Conservation (phyloP, 768 basidiomycete genomes). For the Mycena capillaripes region DNA sequence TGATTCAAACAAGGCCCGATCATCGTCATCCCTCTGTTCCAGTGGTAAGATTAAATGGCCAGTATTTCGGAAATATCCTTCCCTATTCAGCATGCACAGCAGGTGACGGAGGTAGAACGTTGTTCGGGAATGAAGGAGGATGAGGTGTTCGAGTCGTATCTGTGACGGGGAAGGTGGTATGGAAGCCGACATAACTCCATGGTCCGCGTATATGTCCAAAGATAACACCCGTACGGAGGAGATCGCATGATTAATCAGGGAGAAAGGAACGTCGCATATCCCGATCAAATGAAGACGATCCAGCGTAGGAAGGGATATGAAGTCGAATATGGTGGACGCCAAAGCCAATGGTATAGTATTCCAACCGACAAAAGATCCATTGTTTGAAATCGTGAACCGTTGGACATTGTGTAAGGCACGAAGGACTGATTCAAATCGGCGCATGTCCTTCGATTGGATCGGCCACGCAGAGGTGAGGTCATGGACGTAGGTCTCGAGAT, state of each 20-base stretch:
- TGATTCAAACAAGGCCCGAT: not conserved
- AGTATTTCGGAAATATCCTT: not conserved
- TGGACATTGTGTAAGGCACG: constrained; percentile 2
- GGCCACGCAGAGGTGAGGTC: not conserved
- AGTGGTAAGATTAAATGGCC: not conserved
- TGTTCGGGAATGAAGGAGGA: not conserved
- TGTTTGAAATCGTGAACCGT: constrained; percentile 1
- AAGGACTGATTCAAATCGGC: not conserved
- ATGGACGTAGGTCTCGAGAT: not conserved
- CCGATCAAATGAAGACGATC: constrained; percentile 7
- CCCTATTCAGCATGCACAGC: not conserved
- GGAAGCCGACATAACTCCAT: too few relatives aligned
- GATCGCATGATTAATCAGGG: constrained; percentile 2
- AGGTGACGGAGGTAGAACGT: not conserved
- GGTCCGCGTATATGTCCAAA: not conserved
- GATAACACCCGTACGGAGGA: constrained; percentile 1
- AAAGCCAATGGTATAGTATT: not conserved
- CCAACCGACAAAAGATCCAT: not conserved
- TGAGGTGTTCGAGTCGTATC: constrained; percentile 13
- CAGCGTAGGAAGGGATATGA: not conserved
- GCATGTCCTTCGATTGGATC: not conserved
- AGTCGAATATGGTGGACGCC: not conserved
- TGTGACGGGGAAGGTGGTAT: not conserved
- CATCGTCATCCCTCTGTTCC: not conserved
- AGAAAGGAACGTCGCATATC: not conserved